Percentiles rank a stretch among this genome's conserved stretches.
phyloP scores from a whole-genome alignment of 768 basidiomycete species.

The Trametes punicea region DNA sequence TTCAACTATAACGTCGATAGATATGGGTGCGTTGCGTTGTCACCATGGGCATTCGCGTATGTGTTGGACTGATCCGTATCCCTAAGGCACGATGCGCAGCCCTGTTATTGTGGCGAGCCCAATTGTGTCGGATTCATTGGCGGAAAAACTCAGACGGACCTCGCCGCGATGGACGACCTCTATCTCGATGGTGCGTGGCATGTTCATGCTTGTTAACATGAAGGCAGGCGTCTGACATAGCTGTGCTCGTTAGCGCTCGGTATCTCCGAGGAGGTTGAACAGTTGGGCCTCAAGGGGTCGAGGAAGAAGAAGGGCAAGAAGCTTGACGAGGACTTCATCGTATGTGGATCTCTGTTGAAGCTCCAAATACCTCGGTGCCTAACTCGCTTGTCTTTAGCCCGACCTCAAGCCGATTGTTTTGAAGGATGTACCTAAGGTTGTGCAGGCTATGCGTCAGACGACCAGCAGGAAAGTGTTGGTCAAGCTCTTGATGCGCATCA shows the following conservation, averaged over 20 bases:
- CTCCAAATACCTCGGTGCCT: background rate
- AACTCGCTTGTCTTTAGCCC: conserved; percentile 51
- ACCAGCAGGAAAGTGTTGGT: conserved; percentile 75
- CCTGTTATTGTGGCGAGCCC: conserved; percentile 91
- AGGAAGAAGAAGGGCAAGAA: conserved; percentile 91
- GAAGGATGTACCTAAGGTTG: conserved; percentile 86
- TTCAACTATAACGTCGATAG: conserved; percentile 99
- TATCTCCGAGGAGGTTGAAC: conserved; percentile 87
- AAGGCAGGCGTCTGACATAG: background rate
- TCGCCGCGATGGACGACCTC: conserved; percentile 91
- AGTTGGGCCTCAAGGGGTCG: conserved; percentile 76
- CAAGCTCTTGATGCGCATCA: conserved; percentile 83
- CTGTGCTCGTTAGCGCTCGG: conserved; percentile 67
- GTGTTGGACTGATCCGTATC: background rate
- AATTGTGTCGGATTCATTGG: conserved; percentile 96
- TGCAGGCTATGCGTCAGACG: conserved; percentile 88
- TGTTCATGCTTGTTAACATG: background rate
- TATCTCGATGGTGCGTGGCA: conserved; percentile 78
- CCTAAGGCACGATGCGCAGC: conserved; percentile 85
- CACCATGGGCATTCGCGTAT: too few relatives aligned
- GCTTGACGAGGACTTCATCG: conserved; percentile 91
- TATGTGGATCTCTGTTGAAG: conserved; percentile 30
- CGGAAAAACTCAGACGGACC: conserved; percentile 97
- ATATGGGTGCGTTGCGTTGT: conserved; percentile 68
- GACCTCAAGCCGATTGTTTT: conserved; percentile 68